Conservation (phyloP, 352 stramenopile species). For the Phytophthora nicotianae region DNA sequence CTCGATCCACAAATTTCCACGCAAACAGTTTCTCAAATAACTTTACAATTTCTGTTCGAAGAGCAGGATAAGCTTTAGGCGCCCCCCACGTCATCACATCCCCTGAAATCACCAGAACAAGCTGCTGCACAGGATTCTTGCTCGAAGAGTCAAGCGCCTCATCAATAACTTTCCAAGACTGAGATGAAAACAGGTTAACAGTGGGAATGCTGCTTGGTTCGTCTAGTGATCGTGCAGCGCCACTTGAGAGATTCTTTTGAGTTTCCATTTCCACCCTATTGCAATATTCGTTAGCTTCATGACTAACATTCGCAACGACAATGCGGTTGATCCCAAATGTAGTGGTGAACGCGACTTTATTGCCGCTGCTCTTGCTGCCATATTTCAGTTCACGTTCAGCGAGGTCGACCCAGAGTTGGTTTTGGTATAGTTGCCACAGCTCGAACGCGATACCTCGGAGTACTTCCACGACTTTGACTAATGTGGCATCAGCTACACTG, state of each 20-base stretch:
- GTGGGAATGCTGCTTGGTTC: conserved; percentile 12
- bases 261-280: conserved; percentile 10
- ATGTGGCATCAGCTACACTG: conserved; percentile 19
- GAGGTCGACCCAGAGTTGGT: conserved; percentile 75
- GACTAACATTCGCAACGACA: conserved; percentile 59
- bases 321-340: conserved; percentile 62
- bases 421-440: conserved; percentile 81
- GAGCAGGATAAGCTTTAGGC: conserved; percentile 35
- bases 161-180: conserved; percentile 69
- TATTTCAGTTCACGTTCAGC: conserved; percentile 61
- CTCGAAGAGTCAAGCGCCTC: conserved; percentile 42
- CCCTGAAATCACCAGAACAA: conserved; percentile 55
- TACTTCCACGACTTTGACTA: conserved; percentile 32
- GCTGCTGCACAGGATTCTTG: conserved; percentile 50
- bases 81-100: conserved; percentile 53
- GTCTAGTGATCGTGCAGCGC: background rate
- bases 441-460: conserved; percentile 59
- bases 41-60: conserved; percentile 51
- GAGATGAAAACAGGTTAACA: conserved; percentile 52
- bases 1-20: conserved; percentile 56
- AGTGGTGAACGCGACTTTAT: conserved; percentile 51
- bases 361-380: conserved; percentile 52
- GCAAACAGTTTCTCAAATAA: conserved; percentile 71
- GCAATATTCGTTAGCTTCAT: conserved; percentile 49
- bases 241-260: background rate